Base-by-base conservation (phyloP, 2,329 filamentous ascomycete species). In the Fusarium sterilihyphosum region DNA sequence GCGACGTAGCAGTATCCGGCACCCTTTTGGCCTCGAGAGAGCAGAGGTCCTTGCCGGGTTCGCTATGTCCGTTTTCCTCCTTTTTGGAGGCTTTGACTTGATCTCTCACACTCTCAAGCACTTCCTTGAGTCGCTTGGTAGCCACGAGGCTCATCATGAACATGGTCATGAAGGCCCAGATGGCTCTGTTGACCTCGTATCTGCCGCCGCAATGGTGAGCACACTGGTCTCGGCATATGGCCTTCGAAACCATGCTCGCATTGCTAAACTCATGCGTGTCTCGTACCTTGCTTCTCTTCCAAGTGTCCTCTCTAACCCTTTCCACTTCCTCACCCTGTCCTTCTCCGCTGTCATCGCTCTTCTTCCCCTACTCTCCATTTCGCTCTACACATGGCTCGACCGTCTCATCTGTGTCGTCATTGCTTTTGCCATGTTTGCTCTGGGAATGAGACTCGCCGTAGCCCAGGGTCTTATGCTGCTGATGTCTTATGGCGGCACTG, bases 71-170 rank as follows among this genome's bases (percentile, higher is more conserved):
- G 93, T 99, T 44, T 94, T 98, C 71, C 89, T 99, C 18, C 90
- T 98, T n/a, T 99, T 99, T 83, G 98, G 98, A 87, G 96, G 96
- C 26, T 92, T 98, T 78, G 96, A 99, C 78, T 90, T 99, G 56
- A 92, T 99, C 70, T 97, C 94, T 46, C 96, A 99, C 82, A 96
- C 94, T 69, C 86, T 98, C 22, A 96, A 98, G 81, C 96, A 99
- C 82, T 89, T 95, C n/a, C 89, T 99, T 17, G 96, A 98, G 83
- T 80, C 80, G 4, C 72, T 84, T 33, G 82, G 83, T 18, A 68
- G 78, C 61, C 94, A 97, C 78, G 88, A 92, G 61, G 88, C 94
- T 29, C 94, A 97, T 78, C 92, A 93, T 77, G 86, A 88, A 8
- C 91, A 93, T 74, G 82, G 82, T 3, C 92, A 96, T 58, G 76